phyloP scores from a whole-genome alignment of 2,329 filamentous ascomycete species.

The Cyphellophora attinorum region DNA sequence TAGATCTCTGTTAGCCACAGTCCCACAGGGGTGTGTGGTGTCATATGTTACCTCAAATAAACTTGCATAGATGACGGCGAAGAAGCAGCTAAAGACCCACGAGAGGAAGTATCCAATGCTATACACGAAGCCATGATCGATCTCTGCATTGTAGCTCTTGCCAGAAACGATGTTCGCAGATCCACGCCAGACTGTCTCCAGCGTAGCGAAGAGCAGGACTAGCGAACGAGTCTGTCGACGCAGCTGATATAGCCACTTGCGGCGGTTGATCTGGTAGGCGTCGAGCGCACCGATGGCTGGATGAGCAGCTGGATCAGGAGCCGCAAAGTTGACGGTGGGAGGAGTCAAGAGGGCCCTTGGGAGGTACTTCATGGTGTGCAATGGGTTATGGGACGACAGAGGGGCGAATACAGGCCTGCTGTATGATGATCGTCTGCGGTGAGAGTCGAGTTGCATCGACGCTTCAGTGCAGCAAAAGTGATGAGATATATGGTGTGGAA shows the following conservation, averaged over 20 bases:
- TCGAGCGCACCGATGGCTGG: not conserved
- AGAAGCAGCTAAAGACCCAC: not conserved
- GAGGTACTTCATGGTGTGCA: too few species aligned
- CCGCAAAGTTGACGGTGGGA: not conserved
- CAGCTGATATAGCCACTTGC: not conserved
- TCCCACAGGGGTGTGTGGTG: too few species aligned
- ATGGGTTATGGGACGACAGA: too few species aligned
- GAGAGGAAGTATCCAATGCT: not conserved
- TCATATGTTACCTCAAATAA: too few species aligned
- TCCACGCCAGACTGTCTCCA: not conserved
- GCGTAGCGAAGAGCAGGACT: not conserved
- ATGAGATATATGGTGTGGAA: too few species aligned
- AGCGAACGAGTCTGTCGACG: not conserved
- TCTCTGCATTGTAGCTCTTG: not conserved
- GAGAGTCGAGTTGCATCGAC: constrained; percentile 1
- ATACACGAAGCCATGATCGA: constrained; percentile 1
- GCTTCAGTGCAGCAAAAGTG: too few species aligned
- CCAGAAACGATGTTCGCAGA: not conserved
- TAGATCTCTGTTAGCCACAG: too few species aligned
- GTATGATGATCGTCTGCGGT: not conserved
- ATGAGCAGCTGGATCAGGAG: not conserved
- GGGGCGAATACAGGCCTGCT: not conserved
- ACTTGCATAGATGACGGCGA: not conserved
- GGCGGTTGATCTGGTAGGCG: not conserved
- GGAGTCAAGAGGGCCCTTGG: too few species aligned